phyloP scores from a whole-genome alignment of 1,139 yeast genomes.

The Debaryomyces udenii region DNA sequence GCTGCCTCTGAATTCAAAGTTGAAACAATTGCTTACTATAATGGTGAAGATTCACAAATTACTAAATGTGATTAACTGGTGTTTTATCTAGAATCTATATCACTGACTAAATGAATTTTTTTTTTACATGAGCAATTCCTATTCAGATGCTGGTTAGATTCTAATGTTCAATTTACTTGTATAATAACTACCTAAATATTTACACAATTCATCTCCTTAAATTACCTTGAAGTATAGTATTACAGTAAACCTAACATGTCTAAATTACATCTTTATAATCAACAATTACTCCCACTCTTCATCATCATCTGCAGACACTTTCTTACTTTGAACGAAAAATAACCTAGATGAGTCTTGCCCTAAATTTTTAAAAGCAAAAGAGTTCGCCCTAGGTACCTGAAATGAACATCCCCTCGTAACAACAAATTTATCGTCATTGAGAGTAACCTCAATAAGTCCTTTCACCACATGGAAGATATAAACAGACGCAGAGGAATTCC shows the following conservation, averaged over 20 bases:
- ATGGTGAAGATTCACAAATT: conserved; percentile 50
- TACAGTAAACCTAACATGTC: conserved; percentile 2
- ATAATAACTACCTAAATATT: conserved; percentile 6
- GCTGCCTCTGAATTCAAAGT: conserved; percentile 92
- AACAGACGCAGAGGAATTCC: conserved; percentile 67
- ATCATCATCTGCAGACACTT: conserved; percentile 15
- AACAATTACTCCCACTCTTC: conserved; percentile 13
- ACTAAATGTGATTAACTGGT: conserved; percentile 24
- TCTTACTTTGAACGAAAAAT: conserved; percentile 74
- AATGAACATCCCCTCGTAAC: conserved; percentile 78
- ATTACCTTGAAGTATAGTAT: not conserved
- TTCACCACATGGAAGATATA: conserved; percentile 74
- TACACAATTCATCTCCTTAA: conserved; percentile 1
- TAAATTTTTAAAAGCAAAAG: conserved; percentile 63
- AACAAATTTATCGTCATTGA: conserved; percentile 61
- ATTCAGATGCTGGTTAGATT: conserved; percentile 7
- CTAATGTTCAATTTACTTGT: conserved; percentile 9
- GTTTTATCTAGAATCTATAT: too few species aligned
- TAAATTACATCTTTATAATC: conserved; percentile 8
- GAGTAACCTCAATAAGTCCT: conserved; percentile 70
- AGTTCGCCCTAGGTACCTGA: conserved; percentile 77
- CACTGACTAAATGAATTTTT: too few species aligned
- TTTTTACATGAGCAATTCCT: conserved; percentile 6
- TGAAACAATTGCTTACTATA: conserved; percentile 73
- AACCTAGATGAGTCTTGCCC: conserved; percentile 61